phyloP scores from a whole-genome alignment of 495 filamentous ascomycete species.

The Hypoxylon perforatum region DNA sequence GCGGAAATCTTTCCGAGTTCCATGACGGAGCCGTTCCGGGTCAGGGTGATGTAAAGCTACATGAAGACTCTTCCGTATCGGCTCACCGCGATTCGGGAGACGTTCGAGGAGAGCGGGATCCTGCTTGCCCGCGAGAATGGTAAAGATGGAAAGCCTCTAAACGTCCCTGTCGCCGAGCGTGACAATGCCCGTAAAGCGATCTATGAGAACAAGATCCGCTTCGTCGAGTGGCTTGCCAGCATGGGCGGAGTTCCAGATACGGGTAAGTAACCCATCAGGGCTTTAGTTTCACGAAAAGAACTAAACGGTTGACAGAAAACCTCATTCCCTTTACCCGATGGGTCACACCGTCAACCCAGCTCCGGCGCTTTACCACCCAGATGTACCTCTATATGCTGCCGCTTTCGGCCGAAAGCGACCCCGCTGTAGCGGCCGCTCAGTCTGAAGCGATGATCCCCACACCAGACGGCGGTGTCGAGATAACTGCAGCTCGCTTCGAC shows the following conservation, averaged over 20 bases:
- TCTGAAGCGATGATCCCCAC: slow-evolving; percentile 63
- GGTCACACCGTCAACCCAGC: slow-evolving; percentile 80
- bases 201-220: slow-evolving; percentile 67
- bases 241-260: slow-evolving; percentile 73
- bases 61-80: slow-evolving; percentile 78
- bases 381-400: slow-evolving; percentile 98
- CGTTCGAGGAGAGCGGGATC: slow-evolving; percentile 95
- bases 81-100: slow-evolving; percentile 84
- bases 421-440: slow-evolving; percentile 49
- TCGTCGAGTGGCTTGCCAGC: slow-evolving; percentile 72
- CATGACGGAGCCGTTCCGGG: slow-evolving; percentile 74
- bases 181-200: slow-evolving; percentile 75
- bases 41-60: slow-evolving; percentile 58
- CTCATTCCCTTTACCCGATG: slow-evolving; percentile 90
- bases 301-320: slow-evolving; percentile 53
- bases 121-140: slow-evolving; percentile 71
- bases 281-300: background rate
- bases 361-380: slow-evolving; percentile 86
- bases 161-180: slow-evolving; percentile 67
- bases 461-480: slow-evolving; percentile 85
- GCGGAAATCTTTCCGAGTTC: slow-evolving; percentile 80
- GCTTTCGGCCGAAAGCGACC: slow-evolving; percentile 54
- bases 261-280: slow-evolving; percentile 56
- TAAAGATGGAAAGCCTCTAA: slow-evolving; percentile 56
- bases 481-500: slow-evolving; percentile 83